These are phyloP conservation scores for Aspergillus hiratsukae DNA, from an alignment of 2,329 filamentous ascomycete species.

Conservation along the genomic window DNA sequence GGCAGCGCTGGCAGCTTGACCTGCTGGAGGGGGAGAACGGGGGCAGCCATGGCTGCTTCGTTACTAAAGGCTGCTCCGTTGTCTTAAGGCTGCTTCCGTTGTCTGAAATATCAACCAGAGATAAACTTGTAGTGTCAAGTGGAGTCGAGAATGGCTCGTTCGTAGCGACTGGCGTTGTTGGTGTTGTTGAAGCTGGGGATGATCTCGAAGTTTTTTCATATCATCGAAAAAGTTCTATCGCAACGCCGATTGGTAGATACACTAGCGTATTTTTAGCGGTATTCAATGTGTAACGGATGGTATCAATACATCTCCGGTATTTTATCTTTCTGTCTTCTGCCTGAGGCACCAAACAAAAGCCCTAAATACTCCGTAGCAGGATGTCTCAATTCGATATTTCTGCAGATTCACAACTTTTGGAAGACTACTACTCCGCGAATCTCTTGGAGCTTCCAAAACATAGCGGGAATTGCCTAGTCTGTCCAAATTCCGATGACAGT, in stretches of 20 bases:
- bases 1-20: slow-evolving; percentile 80
- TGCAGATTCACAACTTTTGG: too few species aligned
- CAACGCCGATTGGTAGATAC: background rate
- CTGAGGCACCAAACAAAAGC: background rate
- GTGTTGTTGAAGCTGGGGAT: background rate
- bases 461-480: too few species aligned
- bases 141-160: background rate
- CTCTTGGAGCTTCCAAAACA: too few species aligned
- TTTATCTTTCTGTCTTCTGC: background rate
- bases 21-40: slow-evolving; percentile 73
- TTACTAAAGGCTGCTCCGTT: too few species aligned
- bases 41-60: slow-evolving; percentile 66
- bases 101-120: too few species aligned
- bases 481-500: too few species aligned
- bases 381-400: too few species aligned
- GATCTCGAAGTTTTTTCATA: background rate
- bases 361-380: background rate
- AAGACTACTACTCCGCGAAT: too few species aligned
- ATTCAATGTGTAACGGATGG: too few species aligned
- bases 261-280: background rate
- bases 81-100: slow-evolving; percentile 9
- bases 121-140: too few species aligned
- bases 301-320: background rate
- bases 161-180: background rate
- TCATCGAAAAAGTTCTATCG: background rate